Evolutionary conservation across 495 filamentous ascomycete species (phyloP).

Genomic region (Penicillium mononematosum): DNA sequence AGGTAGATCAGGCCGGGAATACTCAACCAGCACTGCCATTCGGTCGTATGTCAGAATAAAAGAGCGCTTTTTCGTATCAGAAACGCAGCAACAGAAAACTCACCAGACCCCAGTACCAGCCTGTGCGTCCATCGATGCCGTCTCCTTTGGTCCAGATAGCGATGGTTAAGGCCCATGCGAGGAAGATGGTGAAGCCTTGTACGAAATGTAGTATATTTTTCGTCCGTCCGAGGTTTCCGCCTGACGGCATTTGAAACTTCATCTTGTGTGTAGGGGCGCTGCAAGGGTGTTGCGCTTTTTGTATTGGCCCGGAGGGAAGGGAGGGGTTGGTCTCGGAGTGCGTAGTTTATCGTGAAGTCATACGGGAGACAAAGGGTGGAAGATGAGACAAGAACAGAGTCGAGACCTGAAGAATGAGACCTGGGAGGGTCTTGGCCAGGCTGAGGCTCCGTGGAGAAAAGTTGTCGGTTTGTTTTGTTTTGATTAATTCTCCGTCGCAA

Average conservation of each 20-base stretch:
- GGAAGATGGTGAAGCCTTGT: constrained; percentile 66
- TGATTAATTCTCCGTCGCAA: background rate
- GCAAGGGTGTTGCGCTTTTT: constrained; percentile 27
- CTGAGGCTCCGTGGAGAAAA: constrained; percentile 1
- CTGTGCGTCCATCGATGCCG: constrained; percentile 62
- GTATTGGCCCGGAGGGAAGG: constrained; percentile 12
- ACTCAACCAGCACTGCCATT: constrained; percentile 74
- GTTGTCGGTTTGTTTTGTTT: constrained; percentile 7
- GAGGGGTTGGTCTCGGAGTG: constrained; percentile 4
- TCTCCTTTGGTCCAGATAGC: constrained; percentile 65
- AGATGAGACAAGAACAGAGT: constrained; percentile 9
- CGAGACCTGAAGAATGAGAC: constrained; percentile 1
- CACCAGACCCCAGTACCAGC: constrained; percentile 79
- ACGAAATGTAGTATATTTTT: constrained; percentile 51
- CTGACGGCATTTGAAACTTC: constrained; percentile 33
- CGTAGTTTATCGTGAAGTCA: constrained; percentile 9
- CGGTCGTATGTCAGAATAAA: constrained; percentile 17
- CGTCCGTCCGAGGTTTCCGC: constrained; percentile 41
- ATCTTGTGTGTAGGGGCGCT: constrained; percentile 24
- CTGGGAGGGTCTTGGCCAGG: background rate
- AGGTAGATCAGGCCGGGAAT: constrained; percentile 82
- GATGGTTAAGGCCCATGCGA: constrained; percentile 72
- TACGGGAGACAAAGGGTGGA: background rate
- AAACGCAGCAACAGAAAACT: constrained; percentile 23
- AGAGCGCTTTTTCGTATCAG: background rate